Conservation (phyloP, 768 basidiomycete genomes). For the Kwoniella botswanensis region DNA sequence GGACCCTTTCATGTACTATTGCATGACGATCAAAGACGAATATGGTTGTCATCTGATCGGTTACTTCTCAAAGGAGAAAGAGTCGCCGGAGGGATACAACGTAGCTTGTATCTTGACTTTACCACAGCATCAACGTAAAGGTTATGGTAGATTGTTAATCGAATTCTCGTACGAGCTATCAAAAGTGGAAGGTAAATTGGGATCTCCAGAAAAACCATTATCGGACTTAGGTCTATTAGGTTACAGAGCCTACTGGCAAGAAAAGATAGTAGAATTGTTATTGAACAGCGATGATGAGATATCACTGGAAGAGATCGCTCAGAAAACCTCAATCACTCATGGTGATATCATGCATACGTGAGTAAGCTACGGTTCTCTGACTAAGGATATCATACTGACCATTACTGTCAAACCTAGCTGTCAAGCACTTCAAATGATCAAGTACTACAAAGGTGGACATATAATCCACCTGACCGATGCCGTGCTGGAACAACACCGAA, state of each 20-base stretch:
- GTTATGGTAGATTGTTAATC: constrained; percentile 92
- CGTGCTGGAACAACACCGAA: constrained; percentile 88
- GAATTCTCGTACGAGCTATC: constrained; percentile 98
- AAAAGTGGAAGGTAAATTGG: constrained; percentile 93
- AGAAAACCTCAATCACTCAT: constrained; percentile 91
- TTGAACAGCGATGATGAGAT: constrained; percentile 75
- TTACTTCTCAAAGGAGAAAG: constrained; percentile 99
- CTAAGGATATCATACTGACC: not conserved
- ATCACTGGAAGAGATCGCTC: constrained; percentile 95
- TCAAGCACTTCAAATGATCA: constrained; percentile 90
- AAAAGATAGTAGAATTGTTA: constrained; percentile 89
- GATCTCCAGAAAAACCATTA: constrained; percentile 96
- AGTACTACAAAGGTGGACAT: constrained; percentile 93
- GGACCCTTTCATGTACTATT: constrained; percentile 99
- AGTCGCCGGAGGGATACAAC: constrained; percentile 96
- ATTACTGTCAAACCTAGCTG: constrained; percentile 66
- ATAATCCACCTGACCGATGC: constrained; percentile 89
- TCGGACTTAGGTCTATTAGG: constrained; percentile 89
- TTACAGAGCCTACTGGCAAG: constrained; percentile 97
- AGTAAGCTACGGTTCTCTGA: constrained; percentile 57
- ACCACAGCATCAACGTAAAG: constrained; percentile 95
- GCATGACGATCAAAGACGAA: constrained; percentile 93
- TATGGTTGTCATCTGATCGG: constrained; percentile 92
- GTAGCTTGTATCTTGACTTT: constrained; percentile 98
- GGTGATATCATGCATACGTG: constrained; percentile 98